Evolutionary conservation across 2,329 filamentous ascomycete species (phyloP), one percentile per base, ranked within the genome.

Genomic region (Teratosphaeria viscida): DNA sequence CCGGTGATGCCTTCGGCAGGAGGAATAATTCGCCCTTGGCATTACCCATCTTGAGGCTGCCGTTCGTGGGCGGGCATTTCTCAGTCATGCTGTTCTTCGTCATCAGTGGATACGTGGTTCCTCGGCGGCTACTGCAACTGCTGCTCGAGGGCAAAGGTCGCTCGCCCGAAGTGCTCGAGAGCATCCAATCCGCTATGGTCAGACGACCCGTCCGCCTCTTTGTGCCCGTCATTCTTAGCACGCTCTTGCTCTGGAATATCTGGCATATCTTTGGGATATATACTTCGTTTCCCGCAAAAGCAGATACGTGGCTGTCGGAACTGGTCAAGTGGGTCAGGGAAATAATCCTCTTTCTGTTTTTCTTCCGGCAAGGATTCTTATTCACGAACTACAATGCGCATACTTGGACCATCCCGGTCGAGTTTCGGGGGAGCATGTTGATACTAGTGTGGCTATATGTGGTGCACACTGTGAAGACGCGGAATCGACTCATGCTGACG

Each of bases 281-380:
- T 70, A 72, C 75, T 12, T 62, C 65, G 10, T 67, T 63, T 27
- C 64, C 65, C 0, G 52, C 56, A 19, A 56, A 72, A 27, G 70
- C 79, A 61, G 64, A 62, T 5, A 81, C 65, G 39, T 77, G 79
- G 67, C 62, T 70, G 11, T 76, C 75, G 11, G 82, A 85, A 63
- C 61, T 82, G 2, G 80, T 77, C 70, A 74, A 70, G 19, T 77
- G 75, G 75, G 74, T 76, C 55, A 68, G 67, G 59, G 82, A 88
- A 68, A 77, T 82, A 67, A 86, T 87, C 67, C 86, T 86, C 69
- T 88, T 86, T 73, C 86, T 81, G 72, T 88, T 85, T 68, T 70
- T 86, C 52, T 88, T 83, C 72, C 80, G 82, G 29, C 75, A 76
- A 4, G 63, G 63, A 11, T 60, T 64, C 55, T 59, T 69, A 11